Percentiles rank a stretch among this genome's conserved stretches.
Conservation (phyloP, 1,284 basidiomycete genomes). For the Pulveroboletus ridleyi region DNA sequence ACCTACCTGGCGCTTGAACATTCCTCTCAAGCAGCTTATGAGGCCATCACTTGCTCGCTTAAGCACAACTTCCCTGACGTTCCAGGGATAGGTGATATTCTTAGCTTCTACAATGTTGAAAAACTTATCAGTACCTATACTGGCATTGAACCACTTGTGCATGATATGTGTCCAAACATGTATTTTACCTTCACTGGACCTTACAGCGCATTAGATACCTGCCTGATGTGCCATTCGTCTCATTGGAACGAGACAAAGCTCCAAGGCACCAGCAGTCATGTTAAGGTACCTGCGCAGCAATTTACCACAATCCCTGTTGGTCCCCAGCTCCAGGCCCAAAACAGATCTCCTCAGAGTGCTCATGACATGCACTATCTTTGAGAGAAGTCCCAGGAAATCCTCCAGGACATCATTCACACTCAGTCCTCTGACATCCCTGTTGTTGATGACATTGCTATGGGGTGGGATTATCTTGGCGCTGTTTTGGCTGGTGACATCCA, state of each 20-base stretch:
- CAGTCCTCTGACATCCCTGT: too few relatives aligned
- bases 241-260: conserved; percentile 7
- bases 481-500: too few relatives aligned
- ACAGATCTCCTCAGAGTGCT: too few relatives aligned
- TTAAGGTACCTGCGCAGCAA: conserved; percentile 1
- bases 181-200: conserved; percentile 15
- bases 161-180: conserved; percentile 19
- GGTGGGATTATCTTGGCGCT: too few relatives aligned
- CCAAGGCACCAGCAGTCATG: neutral
- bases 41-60: neutral
- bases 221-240: neutral
- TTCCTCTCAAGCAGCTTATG: neutral
- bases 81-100: neutral
- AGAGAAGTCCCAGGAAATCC: too few relatives aligned
- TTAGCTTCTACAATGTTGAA: conserved; percentile 12
- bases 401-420: too few relatives aligned
- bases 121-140: conserved; percentile 6
- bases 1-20: neutral
- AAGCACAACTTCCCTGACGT: neutral
- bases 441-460: too few relatives aligned
- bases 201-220: conserved; percentile 1
- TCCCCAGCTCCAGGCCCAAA: too few relatives aligned
- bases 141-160: neutral
- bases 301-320: too few relatives aligned
- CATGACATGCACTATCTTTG: too few relatives aligned